Conservation (phyloP, 768 basidiomycete genomes). For the Boletus tomentosulus region DNA sequence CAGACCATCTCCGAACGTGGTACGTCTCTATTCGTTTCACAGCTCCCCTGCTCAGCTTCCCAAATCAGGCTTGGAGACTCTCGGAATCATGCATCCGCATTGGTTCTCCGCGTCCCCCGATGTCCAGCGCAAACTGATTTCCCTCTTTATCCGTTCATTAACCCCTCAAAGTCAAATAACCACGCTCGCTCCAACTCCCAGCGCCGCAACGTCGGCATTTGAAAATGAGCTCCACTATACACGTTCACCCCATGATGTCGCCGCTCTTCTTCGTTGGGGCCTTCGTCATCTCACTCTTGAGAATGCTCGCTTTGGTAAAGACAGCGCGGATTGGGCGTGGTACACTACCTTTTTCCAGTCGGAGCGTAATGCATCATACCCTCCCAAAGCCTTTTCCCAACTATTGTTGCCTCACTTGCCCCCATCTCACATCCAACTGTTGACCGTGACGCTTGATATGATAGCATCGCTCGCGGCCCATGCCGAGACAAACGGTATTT, state of each 20-base stretch:
- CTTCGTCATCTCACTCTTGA: slow-evolving; percentile 69
- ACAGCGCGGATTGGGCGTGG: slow-evolving; percentile 56
- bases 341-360: slow-evolving; percentile 58
- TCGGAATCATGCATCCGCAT: slow-evolving; percentile 82
- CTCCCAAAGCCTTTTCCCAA: slow-evolving; percentile 58
- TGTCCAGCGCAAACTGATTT: slow-evolving; percentile 65
- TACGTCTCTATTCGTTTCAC: slow-evolving; percentile 29
- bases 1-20: slow-evolving; percentile 62
- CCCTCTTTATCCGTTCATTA: slow-evolving; percentile 64
- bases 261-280: slow-evolving; percentile 78
- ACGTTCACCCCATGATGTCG: slow-evolving; percentile 70
- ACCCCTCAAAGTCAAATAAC: slow-evolving; percentile 29
- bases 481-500: slow-evolving; percentile 66
- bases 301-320: slow-evolving; percentile 54
- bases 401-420: slow-evolving; percentile 59
- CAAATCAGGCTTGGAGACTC: slow-evolving; percentile 65
- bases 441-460: slow-evolving; percentile 54
- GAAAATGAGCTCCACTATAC: slow-evolving; percentile 62
- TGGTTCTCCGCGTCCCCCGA: slow-evolving; percentile 75
- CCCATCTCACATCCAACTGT: slow-evolving; percentile 51
- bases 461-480: slow-evolving; percentile 70
- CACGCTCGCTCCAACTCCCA: slow-evolving; percentile 49
- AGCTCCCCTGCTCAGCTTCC: slow-evolving; percentile 1
- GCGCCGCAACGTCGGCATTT: slow-evolving; percentile 48
- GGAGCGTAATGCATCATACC: slow-evolving; percentile 59